phyloP scores from a whole-genome alignment of 1,284 basidiomycete species.

The Coniferiporia weirii region DNA sequence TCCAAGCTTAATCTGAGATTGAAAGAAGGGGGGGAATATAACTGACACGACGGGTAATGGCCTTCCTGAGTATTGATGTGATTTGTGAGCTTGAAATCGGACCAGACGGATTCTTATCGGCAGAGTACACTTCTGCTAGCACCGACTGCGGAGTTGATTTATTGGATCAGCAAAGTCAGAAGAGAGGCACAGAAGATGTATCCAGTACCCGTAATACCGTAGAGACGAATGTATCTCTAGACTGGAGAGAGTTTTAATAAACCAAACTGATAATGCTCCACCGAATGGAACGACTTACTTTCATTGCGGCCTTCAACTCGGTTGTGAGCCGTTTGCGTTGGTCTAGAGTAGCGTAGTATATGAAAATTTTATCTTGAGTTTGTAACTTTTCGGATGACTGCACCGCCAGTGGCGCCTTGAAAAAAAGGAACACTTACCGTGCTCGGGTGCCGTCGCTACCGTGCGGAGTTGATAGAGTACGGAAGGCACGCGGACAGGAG shows the following conservation, averaged over 20 bases:
- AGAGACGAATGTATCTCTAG: constrained; percentile 48
- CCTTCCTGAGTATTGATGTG: constrained; percentile 50
- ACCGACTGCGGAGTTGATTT: constrained; percentile 43
- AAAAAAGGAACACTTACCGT: neutral
- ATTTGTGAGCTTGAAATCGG: constrained; percentile 41
- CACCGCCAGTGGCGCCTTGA: neutral
- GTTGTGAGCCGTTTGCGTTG: constrained; percentile 25
- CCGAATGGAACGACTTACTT: constrained; percentile 33
- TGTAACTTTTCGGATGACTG: neutral
- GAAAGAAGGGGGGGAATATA: neutral
- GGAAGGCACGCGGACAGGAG: neutral
- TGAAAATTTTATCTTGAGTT: neutral
- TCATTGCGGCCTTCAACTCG: constrained; percentile 48
- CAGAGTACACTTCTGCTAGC: constrained; percentile 60
- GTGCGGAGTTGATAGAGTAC: neutral
- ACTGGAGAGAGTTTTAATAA: constrained; percentile 31
- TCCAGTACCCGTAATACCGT: constrained; percentile 51
- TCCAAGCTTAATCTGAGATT: neutral
- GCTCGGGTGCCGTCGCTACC: neutral
- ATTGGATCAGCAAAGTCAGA: neutral
- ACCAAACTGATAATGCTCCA: neutral
- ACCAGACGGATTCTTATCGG: constrained; percentile 48
- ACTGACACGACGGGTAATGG: constrained; percentile 52
- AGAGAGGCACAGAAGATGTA: neutral
- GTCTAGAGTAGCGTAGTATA: neutral